phyloP scores from a whole-genome alignment of 805 yeast genomes.

The Lipomyces yamanashiensis region DNA sequence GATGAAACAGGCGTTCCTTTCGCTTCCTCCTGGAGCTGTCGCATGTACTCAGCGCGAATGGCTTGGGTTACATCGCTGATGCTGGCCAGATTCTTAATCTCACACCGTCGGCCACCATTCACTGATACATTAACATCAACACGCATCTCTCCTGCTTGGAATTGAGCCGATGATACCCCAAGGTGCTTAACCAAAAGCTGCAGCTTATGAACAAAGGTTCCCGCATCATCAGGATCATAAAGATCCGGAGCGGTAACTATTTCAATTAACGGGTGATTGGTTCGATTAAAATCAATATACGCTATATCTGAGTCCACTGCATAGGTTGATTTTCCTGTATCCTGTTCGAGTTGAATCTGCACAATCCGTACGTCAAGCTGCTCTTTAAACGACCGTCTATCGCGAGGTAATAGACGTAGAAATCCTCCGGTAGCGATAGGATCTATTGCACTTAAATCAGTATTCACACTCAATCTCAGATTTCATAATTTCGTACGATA shows the following conservation, averaged over 20 bases:
- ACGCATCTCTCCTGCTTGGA: slow-evolving; percentile 93
- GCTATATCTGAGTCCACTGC: slow-evolving; percentile 40
- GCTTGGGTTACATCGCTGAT: slow-evolving; percentile 81
- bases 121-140: slow-evolving; percentile 94
- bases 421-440: slow-evolving; percentile 78
- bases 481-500: slow-evolving; percentile 45
- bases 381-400: slow-evolving; percentile 51
- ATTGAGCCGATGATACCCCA: slow-evolving; percentile 81
- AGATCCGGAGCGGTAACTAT: slow-evolving; percentile 92
- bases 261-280: slow-evolving; percentile 86
- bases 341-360: slow-evolving; percentile 93
- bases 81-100: slow-evolving; percentile 86
- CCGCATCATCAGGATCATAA: slow-evolving; percentile 65
- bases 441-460: slow-evolving; percentile 38
- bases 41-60: slow-evolving; percentile 54
- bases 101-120: slow-evolving; percentile 67
- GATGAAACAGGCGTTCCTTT: slow-evolving; percentile 46
- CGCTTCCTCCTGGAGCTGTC: slow-evolving; percentile 64
- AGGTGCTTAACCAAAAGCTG: slow-evolving; percentile 71
- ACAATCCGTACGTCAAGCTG: slow-evolving; percentile 55
- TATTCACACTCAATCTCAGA: background rate
- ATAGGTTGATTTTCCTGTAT: slow-evolving; percentile 45
- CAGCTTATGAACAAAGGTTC: slow-evolving; percentile 78
- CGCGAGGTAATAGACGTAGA: slow-evolving; percentile 56
- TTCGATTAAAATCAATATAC: slow-evolving; percentile 77